Evolutionary conservation across 83 land plant species (phyloP).

Genomic region (Picea abies): DNA sequence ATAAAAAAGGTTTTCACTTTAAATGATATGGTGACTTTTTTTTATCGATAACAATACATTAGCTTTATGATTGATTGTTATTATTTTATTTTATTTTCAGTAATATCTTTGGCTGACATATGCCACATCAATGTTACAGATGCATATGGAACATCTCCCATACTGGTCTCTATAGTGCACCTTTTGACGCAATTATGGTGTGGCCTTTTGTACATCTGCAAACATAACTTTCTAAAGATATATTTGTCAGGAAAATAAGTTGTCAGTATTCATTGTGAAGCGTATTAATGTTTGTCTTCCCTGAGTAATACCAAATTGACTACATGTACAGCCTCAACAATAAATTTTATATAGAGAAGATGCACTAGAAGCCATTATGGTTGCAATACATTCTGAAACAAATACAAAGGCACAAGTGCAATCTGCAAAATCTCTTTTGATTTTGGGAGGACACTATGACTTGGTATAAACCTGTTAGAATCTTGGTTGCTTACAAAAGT

Average conservation of each 20-base stretch:
- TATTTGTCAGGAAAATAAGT: not conserved
- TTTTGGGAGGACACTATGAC: slow-evolving; percentile 43
- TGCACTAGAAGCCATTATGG: slow-evolving; percentile 52
- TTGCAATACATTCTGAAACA: slow-evolving; percentile 32
- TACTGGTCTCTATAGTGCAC: too few relatives aligned
- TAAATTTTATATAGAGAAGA: slow-evolving; percentile 71
- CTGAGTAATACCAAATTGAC: not conserved
- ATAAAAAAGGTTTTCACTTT: too few relatives aligned
- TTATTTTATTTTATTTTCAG: too few relatives aligned
- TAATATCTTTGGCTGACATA: too few relatives aligned
- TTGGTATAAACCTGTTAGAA: slow-evolving; percentile 42
- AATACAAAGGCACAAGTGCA: slow-evolving; percentile 28
- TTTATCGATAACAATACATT: too few relatives aligned
- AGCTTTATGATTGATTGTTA: too few relatives aligned
- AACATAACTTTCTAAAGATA: too few relatives aligned
- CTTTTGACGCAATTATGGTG: too few relatives aligned
- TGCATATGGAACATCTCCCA: too few relatives aligned
- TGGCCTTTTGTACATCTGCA: too few relatives aligned
- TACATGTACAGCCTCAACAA: slow-evolving; percentile 39
- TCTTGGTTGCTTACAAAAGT: slow-evolving; percentile 58
- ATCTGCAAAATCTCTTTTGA: slow-evolving; percentile 44
- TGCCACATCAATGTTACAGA: too few relatives aligned
- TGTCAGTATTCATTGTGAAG: not conserved
- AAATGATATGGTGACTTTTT: too few relatives aligned
- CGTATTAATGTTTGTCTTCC: not conserved